Evolutionary conservation across 148 eudicot genomes (phyloP).

Genomic region (Silene uniflora): DNA sequence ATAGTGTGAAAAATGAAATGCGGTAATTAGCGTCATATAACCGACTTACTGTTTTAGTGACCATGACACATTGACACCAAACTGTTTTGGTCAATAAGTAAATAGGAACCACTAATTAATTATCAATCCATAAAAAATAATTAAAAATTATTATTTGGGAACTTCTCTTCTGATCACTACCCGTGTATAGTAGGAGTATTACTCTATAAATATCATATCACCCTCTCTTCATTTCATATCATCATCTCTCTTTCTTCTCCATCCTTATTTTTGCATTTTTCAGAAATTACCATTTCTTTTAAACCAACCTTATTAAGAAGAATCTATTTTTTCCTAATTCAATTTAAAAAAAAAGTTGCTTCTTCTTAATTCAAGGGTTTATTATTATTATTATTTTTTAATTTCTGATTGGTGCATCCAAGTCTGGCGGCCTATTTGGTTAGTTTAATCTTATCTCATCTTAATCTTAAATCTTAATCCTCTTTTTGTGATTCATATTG

Average conservation of each 20-base stretch:
- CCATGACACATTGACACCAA: too few relatives aligned
- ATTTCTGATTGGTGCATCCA: background rate
- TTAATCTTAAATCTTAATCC: background rate
- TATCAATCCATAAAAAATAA: too few relatives aligned
- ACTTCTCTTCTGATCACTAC: background rate
- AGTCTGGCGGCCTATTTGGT: background rate
- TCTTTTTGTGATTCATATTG: too few relatives aligned
- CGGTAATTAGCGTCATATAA: background rate
- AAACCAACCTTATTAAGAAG: conserved; percentile 8
- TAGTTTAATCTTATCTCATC: background rate
- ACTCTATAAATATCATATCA: conserved; percentile 11
- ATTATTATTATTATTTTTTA: background rate
- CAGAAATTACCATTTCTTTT: background rate
- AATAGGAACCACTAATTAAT: conserved; percentile 12
- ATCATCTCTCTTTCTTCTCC: background rate
- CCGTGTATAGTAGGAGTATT: background rate
- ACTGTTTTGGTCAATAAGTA: background rate
- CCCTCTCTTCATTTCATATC: background rate
- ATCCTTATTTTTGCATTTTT: background rate
- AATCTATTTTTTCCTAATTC: background rate
- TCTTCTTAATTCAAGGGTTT: background rate
- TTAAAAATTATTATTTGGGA: too few relatives aligned
- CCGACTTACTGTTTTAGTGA: too few relatives aligned
- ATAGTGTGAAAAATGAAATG: too few relatives aligned
- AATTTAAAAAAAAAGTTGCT: background rate